Evolutionary conservation across 208 protist species (phyloP).

Genomic region (Blechomonas ayalai): DNA sequence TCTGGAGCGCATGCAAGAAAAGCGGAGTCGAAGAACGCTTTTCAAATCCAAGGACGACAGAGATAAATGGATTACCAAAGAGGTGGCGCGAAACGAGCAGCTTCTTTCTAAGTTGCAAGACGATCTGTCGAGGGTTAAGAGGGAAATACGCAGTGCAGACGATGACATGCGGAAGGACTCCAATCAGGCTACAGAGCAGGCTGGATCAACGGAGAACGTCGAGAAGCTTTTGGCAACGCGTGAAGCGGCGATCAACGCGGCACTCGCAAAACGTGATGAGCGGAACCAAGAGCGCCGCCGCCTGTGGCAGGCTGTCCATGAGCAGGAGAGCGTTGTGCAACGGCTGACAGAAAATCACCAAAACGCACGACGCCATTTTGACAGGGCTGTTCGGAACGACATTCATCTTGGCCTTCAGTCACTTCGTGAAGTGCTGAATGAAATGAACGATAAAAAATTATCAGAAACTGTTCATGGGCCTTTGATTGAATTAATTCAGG

Average conservation of each 20-base stretch:
- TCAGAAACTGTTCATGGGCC: constrained; percentile 89
- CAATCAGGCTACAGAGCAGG: constrained; percentile 3
- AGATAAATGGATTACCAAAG: constrained; percentile 81
- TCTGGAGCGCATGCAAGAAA: constrained; percentile 81
- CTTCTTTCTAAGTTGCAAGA: constrained; percentile 31
- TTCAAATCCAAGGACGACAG: constrained; percentile 89
- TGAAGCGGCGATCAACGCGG: constrained; percentile 25
- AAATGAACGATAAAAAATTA: constrained; percentile 37
- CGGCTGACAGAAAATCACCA: constrained; percentile 35
- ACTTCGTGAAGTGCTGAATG: constrained; percentile 66
- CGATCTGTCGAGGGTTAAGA: constrained; percentile 28
- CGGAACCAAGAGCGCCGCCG: constrained; percentile 68
- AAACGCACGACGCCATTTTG: constrained; percentile 42
- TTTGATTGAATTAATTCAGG: constrained; percentile 94
- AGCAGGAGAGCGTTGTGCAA: constrained; percentile 58
- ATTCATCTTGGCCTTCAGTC: constrained; percentile 81
- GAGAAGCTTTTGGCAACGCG: constrained; percentile 37
- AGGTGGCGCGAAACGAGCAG: constrained; percentile 68
- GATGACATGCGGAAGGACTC: constrained; percentile 4
- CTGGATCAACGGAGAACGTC: constrained; percentile 24
- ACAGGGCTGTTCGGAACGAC: constrained; percentile 65
- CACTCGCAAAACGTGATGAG: constrained; percentile 33
- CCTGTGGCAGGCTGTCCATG: constrained; percentile 71
- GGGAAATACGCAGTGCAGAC: constrained; percentile 27
- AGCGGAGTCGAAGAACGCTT: constrained; percentile 80